These are phyloP conservation scores for Phytophthora uliginosa DNA, from an alignment of 352 stramenopile genomes.

Conservation along the genomic window DNA sequence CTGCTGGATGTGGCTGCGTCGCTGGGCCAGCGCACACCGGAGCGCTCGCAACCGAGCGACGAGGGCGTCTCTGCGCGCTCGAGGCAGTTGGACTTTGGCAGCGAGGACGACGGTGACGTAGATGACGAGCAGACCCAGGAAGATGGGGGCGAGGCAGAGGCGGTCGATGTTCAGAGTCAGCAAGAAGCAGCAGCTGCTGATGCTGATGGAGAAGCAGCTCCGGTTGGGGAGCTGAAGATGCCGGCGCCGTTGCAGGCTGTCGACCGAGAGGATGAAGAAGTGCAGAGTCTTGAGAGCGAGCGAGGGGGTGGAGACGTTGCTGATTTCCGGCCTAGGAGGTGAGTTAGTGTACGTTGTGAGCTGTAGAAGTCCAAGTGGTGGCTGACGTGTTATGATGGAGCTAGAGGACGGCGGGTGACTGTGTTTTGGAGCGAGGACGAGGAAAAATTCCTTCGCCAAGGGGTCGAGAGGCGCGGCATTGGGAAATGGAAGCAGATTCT, in stretches of 20 bases:
- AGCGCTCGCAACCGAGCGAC: constrained; percentile 9
- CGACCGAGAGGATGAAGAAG: not conserved
- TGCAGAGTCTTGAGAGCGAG: not conserved
- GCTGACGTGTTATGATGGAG: not conserved
- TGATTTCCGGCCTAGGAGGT: not conserved
- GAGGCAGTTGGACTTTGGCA: constrained; percentile 47
- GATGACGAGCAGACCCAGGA: constrained; percentile 11
- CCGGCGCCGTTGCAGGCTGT: not conserved
- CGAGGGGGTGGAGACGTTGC: not conserved
- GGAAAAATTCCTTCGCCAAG: constrained; percentile 46
- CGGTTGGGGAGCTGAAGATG: not conserved
- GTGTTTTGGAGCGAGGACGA: constrained; percentile 60
- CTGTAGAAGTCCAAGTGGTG: not conserved
- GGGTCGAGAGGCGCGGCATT: constrained; percentile 51
- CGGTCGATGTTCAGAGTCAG: not conserved
- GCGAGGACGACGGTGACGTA: constrained; percentile 22
- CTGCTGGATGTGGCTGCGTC: constrained; percentile 23
- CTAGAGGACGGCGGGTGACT: constrained; percentile 32
- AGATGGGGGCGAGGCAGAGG: not conserved
- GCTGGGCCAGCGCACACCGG: constrained; percentile 7
- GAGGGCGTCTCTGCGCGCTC: constrained; percentile 27
- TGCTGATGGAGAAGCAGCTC: not conserved
- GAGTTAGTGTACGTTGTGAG: constrained; percentile 3
- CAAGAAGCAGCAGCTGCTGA: not conserved
- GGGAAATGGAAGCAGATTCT: constrained; percentile 67